Percentiles rank a stretch among this genome's conserved stretches.
Conservation (phyloP, 352 stramenopile genomes). For the Globisporangium radiosum region DNA sequence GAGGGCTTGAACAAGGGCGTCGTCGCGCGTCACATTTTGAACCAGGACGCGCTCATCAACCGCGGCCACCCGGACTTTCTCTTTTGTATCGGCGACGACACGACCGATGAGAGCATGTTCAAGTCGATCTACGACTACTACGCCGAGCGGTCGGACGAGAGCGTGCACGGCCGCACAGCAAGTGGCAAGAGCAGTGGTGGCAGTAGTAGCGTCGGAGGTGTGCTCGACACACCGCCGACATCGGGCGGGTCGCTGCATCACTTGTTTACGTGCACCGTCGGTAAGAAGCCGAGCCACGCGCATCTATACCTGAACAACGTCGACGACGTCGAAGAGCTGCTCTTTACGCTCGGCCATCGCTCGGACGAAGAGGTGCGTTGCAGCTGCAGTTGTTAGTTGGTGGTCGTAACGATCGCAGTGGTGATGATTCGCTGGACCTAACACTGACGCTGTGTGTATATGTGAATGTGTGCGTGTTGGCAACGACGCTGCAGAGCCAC, state of each 20-base stretch:
- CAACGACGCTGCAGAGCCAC: constrained; percentile 15
- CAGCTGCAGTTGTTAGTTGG: background rate
- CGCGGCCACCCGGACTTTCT: constrained; percentile 91
- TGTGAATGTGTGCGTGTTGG: background rate
- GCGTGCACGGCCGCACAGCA: constrained; percentile 37
- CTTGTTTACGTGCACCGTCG: constrained; percentile 89
- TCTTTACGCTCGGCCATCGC: constrained; percentile 50
- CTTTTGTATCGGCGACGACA: constrained; percentile 96
- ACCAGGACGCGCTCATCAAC: constrained; percentile 72
- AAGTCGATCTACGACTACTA: constrained; percentile 90
- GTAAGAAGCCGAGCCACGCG: constrained; percentile 88
- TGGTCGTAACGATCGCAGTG: background rate
- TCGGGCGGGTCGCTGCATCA: constrained; percentile 58
- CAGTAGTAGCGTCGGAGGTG: constrained; percentile 7
- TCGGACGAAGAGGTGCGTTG: constrained; percentile 14
- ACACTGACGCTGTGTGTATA: background rate
- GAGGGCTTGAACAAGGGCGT: constrained; percentile 95
- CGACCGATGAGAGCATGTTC: constrained; percentile 98
- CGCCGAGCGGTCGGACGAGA: constrained; percentile 79
- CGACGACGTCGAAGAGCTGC: constrained; percentile 77
- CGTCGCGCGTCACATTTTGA: constrained; percentile 93
- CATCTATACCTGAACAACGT: constrained; percentile 89
- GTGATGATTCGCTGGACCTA: background rate
- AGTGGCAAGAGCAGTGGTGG: constrained; percentile 1
- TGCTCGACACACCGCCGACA: constrained; percentile 14